Evolutionary conservation across 2,329 filamentous ascomycete species (phyloP).

Genomic region (Venturia aucupariae): DNA sequence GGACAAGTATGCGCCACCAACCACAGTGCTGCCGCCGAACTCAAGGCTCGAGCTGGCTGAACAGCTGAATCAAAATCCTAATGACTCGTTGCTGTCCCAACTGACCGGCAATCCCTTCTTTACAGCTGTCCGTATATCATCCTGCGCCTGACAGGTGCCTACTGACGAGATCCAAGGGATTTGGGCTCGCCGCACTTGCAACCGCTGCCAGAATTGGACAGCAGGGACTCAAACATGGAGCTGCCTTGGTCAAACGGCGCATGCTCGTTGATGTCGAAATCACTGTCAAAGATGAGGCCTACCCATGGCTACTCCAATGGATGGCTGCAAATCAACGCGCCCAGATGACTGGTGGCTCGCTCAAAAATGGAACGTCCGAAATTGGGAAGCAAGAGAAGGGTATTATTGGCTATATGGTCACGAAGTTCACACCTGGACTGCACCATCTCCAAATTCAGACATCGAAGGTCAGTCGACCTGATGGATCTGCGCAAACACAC

Average conservation of each 20-base stretch:
- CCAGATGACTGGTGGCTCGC: conserved; percentile 27
- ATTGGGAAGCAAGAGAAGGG: conserved; percentile 25
- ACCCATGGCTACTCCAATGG: conserved; percentile 91
- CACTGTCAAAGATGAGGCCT: conserved; percentile 84
- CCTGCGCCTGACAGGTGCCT: background rate
- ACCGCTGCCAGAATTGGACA: conserved; percentile 73
- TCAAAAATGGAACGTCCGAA: background rate
- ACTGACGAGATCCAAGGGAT: conserved; percentile 45
- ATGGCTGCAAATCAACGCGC: conserved; percentile 70
- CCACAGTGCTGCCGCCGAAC: conserved; percentile 23
- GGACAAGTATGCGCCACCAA: conserved; percentile 27
- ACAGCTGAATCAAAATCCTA: conserved; percentile 27
- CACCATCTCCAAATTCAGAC: conserved; percentile 59
- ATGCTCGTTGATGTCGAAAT: conserved; percentile 95
- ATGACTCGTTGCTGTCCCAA: conserved; percentile 34
- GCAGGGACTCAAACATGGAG: conserved; percentile 61
- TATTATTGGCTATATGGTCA: conserved; percentile 45
- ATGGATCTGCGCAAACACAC: conserved; percentile 63
- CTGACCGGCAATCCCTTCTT: conserved; percentile 45
- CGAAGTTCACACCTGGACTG: conserved; percentile 49
- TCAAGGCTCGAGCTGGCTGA: conserved; percentile 21
- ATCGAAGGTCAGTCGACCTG: conserved; percentile 50
- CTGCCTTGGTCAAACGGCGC: conserved; percentile 68
- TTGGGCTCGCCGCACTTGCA: conserved; percentile 84
- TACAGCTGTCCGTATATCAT: conserved; percentile 44